Conservation (phyloP, 2,329 filamentous ascomycete species). For the Escovopsis weberi region DNA sequence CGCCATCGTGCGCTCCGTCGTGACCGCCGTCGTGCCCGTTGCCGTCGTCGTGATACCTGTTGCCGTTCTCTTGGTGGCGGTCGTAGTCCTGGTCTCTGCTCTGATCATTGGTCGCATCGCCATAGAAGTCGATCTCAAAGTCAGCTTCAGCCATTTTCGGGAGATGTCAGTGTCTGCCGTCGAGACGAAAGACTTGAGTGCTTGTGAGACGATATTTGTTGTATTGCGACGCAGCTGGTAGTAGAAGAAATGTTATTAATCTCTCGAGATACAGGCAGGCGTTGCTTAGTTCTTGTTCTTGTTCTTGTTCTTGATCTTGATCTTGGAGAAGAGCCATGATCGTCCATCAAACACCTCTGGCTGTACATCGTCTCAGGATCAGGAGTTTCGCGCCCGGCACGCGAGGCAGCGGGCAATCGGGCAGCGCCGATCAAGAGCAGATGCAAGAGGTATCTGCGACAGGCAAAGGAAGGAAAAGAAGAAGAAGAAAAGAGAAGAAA, state of each 20-base stretch:
- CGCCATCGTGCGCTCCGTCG: too few relatives aligned
- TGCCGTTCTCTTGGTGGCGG: constrained; percentile 23
- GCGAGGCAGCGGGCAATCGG: background rate
- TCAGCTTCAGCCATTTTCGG: constrained; percentile 51
- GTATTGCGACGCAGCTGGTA: background rate
- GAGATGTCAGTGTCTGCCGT: constrained; percentile 4
- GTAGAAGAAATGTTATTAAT: constrained; percentile 4
- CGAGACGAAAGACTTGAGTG: constrained; percentile 6
- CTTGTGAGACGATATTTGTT: background rate
- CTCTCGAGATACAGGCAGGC: constrained; percentile 3
- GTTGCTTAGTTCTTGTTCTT: too few relatives aligned
- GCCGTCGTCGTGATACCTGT: constrained; percentile 26
- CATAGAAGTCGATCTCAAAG: constrained; percentile 61
- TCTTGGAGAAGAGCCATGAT: constrained; percentile 2
- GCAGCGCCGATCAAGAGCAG: background rate
- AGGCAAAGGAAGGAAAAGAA: constrained; percentile 6
- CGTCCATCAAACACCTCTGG: background rate
- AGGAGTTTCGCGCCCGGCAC: background rate
- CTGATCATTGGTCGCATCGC: constrained; percentile 38
- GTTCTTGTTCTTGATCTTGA: background rate
- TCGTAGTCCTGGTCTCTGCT: constrained; percentile 20
- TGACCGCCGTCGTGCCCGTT: constrained; percentile 10
- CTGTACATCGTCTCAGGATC: background rate
- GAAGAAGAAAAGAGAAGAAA: constrained; percentile 16
- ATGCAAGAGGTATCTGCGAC: background rate